Evolutionary conservation across 805 yeast genomes (phyloP), one percentile per base, ranked within the genome.

Genomic region (Candida parachauliodes): DNA sequence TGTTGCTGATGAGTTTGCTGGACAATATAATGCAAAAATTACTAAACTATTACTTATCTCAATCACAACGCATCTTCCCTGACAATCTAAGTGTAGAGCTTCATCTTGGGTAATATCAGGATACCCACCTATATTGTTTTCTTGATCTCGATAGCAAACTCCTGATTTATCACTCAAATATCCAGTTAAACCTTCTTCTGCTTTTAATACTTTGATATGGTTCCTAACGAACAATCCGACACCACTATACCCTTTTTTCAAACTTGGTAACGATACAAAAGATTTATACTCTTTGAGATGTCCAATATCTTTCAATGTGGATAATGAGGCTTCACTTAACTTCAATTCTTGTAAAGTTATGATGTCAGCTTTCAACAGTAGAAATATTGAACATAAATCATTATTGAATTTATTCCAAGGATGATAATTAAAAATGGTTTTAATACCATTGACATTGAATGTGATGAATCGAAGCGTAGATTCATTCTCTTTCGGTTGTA

Each of bases 121-220:
- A 50, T 88, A 88, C 0, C 93, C 94, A 17, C 96, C 95, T 28
- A 88, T 84, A 5, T 73, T 47, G 8, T 40, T 20, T 58, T 42
- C 48, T 54, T 59, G 3, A 49, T 48, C 32, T 29, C 52, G 39
- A 31, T 46, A 53, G 2, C 34, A n/a, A 7, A 21, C 26, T 12
- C 24, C 37, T 18, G 38, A 42, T 2, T 50, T 50, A 8, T 50
- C 41, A 21, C 47, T 47, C 20, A 79, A 53, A 42, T 64, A 60
- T 0, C 98, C 98, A 0, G 96, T 83, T 6, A 93, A 65, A 0
- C 98, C 98, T 57, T 91, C 96, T 54, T 93, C 98, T 0, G 89
- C 96, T 45, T 75, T 77, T 4, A 22, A 12, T 2, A 74, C 35
- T 1, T 88, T 87, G 2, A 69, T 60, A 18, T 88, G 53, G 2